phyloP scores from a whole-genome alignment of 78 protist genomes.

The Protostelium mycophagum region DNA sequence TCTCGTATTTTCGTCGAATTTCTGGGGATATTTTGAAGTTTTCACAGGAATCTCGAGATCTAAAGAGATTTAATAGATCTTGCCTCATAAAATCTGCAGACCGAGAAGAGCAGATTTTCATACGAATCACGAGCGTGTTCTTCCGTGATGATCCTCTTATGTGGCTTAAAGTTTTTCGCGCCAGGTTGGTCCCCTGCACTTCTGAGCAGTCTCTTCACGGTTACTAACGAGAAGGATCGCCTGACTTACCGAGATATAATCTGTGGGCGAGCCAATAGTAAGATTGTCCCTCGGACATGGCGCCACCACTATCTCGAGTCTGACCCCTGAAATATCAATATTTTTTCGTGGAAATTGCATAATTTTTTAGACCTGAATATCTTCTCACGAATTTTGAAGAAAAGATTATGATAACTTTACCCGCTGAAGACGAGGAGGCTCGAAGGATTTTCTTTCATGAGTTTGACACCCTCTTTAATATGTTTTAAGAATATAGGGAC shows the following conservation, averaged over 20 bases:
- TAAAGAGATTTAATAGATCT: neutral
- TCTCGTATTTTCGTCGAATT: neutral
- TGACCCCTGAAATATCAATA: neutral
- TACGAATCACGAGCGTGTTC: conserved; percentile 1
- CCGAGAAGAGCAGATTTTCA: neutral
- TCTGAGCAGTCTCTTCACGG: neutral
- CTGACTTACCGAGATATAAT: neutral
- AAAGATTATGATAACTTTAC: neutral
- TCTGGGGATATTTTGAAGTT: neutral
- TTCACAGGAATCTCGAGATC: neutral
- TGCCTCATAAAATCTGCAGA: neutral
- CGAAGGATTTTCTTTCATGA: neutral
- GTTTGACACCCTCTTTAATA: neutral
- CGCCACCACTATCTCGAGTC: neutral
- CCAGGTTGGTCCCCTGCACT: neutral
- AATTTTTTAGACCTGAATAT: too few species aligned
- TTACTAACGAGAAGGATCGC: neutral
- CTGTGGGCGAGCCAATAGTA: neutral
- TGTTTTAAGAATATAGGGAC: neutral
- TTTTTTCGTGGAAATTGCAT: too few species aligned
- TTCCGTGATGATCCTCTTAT: neutral
- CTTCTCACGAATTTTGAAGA: too few species aligned
- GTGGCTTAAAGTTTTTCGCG: neutral
- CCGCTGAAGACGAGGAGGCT: neutral
- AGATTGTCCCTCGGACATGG: neutral